Evolutionary conservation across 2,329 filamentous ascomycete species (phyloP).

Genomic region (Aspergillus melleus): DNA sequence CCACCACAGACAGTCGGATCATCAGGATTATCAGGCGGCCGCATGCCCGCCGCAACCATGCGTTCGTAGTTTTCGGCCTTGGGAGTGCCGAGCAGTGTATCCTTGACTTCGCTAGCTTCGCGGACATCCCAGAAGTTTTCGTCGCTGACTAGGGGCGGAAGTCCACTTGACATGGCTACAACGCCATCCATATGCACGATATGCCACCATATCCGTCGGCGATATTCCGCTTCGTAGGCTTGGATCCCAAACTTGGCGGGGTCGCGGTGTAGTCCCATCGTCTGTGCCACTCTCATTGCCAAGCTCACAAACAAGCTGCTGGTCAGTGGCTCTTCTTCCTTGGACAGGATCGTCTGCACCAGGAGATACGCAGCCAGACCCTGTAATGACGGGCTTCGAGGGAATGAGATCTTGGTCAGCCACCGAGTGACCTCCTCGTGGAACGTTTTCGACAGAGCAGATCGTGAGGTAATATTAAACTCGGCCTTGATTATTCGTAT

Average conservation of each 20-base stretch:
- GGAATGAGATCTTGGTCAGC: conserved; percentile 46
- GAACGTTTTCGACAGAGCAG: conserved; percentile 38
- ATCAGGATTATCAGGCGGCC: conserved; percentile 42
- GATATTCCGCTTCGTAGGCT: conserved; percentile 46
- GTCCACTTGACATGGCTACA: conserved; percentile 50
- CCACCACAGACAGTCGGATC: conserved; percentile 43
- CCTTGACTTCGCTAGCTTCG: conserved; percentile 49
- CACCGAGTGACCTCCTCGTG: conserved; percentile 46
- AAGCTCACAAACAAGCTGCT: conserved; percentile 51
- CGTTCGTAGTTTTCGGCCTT: conserved; percentile 40
- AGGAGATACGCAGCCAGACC: conserved; percentile 49
- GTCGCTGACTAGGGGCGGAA: conserved; percentile 48
- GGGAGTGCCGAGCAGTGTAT: conserved; percentile 42
- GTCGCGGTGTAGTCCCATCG: conserved; percentile 51
- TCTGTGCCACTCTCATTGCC: conserved; percentile 49
- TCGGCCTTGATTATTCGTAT: conserved; percentile 43
- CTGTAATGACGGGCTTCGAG: conserved; percentile 46
- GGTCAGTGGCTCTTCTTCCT: conserved; percentile 51
- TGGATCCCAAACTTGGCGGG: conserved; percentile 49
- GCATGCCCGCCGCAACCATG: conserved; percentile 32
- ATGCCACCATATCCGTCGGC: conserved; percentile 51
- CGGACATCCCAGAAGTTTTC: conserved; percentile 52
- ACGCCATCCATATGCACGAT: conserved; percentile 51
- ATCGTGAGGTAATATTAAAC: conserved; percentile 37
- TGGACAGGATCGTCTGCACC: conserved; percentile 47